phyloP scores from a whole-genome alignment of 805 yeast species.

The Jamesozyma rosinii region DNA sequence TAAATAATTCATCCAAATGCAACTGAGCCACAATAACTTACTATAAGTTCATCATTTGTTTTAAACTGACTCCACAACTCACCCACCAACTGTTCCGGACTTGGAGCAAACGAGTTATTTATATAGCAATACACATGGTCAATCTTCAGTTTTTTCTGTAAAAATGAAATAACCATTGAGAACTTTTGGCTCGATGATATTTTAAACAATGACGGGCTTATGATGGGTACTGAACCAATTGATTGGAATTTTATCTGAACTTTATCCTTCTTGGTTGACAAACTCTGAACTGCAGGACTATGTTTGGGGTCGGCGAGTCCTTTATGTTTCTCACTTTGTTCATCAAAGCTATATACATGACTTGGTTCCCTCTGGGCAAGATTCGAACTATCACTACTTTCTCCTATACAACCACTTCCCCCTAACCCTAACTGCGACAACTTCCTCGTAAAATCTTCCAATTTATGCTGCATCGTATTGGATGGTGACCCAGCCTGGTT shows the following conservation, averaged over 20 bases:
- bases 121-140: slow-evolving; percentile 26
- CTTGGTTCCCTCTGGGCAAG: neutral
- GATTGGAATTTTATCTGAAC: slow-evolving; percentile 26
- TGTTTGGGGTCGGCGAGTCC: neutral
- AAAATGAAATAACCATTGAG: slow-evolving; percentile 18
- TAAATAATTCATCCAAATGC: slow-evolving; percentile 30
- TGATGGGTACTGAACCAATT: slow-evolving; percentile 24
- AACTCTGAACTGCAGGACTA: neutral
- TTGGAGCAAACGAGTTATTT: slow-evolving; percentile 32
- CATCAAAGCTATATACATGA: neutral
- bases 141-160: slow-evolving; percentile 17
- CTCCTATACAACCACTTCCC: slow-evolving; percentile 10
- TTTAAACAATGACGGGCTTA: slow-evolving; percentile 22
- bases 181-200: slow-evolving; percentile 25
- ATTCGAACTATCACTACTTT: slow-evolving; percentile 5
- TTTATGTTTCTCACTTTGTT: neutral
- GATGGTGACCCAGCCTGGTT: neutral
- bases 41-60: slow-evolving; percentile 26
- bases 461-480: slow-evolving; percentile 13
- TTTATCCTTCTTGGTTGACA: slow-evolving; percentile 5
- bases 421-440: slow-evolving; percentile 23
- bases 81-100: slow-evolving; percentile 28
- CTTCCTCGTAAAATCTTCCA: slow-evolving; percentile 22
- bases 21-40: slow-evolving; percentile 29
- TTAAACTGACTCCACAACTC: slow-evolving; percentile 29